A percentile compares a stretch with the other conserved stretches of the same genome.
Conservation (phyloP, 495 filamentous ascomycete species). For the Neurospora sp. region DNA sequence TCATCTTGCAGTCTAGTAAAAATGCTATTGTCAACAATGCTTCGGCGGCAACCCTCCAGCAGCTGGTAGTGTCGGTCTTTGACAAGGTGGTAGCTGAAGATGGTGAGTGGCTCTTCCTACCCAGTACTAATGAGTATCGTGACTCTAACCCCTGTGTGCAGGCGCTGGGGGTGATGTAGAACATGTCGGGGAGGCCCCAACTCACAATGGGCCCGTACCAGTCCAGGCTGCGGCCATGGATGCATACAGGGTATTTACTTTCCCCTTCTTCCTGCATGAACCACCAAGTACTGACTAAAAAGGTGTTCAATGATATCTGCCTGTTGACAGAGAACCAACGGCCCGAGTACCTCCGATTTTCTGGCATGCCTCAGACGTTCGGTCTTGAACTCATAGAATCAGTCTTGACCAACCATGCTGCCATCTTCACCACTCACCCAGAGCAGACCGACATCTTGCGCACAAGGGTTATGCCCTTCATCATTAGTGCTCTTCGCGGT, state of each 20-base stretch:
- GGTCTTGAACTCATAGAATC: constrained; percentile 88
- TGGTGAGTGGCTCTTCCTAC: constrained; percentile 39
- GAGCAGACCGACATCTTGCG: constrained; percentile 75
- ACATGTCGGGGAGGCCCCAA: constrained; percentile 49
- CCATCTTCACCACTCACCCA: constrained; percentile 64
- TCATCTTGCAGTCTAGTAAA: constrained; percentile 79
- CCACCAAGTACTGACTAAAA: constrained; percentile 12
- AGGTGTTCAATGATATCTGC: constrained; percentile 85
- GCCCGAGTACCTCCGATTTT: constrained; percentile 67
- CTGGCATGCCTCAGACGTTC: constrained; percentile 66
- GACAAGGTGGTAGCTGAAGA: constrained; percentile 84
- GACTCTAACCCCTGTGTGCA: constrained; percentile 11
- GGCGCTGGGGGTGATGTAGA: constrained; percentile 40
- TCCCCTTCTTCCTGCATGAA: not conserved
- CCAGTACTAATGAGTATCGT: too few relatives aligned
- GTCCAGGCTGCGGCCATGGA: constrained; percentile 73
- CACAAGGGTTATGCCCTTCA: constrained; percentile 72
- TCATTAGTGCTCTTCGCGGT: constrained; percentile 68
- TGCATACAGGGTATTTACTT: constrained; percentile 55
- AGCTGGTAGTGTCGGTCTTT: constrained; percentile 84
- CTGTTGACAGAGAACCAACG: constrained; percentile 75
- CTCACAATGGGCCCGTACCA: constrained; percentile 49
- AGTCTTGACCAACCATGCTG: constrained; percentile 71
- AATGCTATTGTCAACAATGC: constrained; percentile 88
- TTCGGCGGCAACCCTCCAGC: constrained; percentile 87